Base-by-base conservation (phyloP, 1,284 basidiomycete species). In the Cutaneotrichosporon spelunceum region DNA sequence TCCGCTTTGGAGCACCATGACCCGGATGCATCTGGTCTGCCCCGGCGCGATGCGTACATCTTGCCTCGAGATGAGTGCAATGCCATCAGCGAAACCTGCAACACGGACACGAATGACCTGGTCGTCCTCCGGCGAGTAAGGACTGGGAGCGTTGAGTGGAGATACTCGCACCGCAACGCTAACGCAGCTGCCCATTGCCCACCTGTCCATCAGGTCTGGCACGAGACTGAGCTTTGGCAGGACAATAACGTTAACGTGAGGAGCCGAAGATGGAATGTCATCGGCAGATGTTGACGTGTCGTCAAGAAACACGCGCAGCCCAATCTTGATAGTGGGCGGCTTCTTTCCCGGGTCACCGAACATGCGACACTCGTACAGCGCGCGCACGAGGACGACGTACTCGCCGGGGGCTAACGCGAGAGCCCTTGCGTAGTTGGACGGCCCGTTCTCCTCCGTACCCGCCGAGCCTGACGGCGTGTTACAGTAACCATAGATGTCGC, bases 401-500 rank as follows among this genome's bases (percentile, higher is more conserved):
- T 68, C 45, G 4, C 77, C 77, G 0, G 74, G 68, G 1, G 9
- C 14, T 3, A 78, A 60, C 0, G 53, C 13, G 26, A 78, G 29
- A 0, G 61, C 59, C n/a, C 71, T 47, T 13, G 74, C 72, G 55
- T 73, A 69, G 50, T 69, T 69, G 2, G 74, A 74, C 4, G 45
- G 50, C 6, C 36, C 36, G 7, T 21, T 14, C 24, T 57, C 19
- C 47, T 62, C 39, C 21, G 23, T 49, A 21, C 47, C 50, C 3
- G 34, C 53, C 21, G 27, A n/a, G n/a, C 62, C 63, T 4, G 60
- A 21, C 13, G 66, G 57, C 11, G 67, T 63, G 11, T 55, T 60
- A 1, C 71, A 72, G 53, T 71, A 78, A 6, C 63, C 67, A 63
- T 79, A 79, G 8, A 78, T 62, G 61, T 79, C 77, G 13, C 74